A percentile compares a stretch with the other conserved stretches of the same genome.
These are phyloP conservation scores for Cinnamomum chago DNA, from an alignment of 164 flowering plant species.

Conservation along the genomic window DNA sequence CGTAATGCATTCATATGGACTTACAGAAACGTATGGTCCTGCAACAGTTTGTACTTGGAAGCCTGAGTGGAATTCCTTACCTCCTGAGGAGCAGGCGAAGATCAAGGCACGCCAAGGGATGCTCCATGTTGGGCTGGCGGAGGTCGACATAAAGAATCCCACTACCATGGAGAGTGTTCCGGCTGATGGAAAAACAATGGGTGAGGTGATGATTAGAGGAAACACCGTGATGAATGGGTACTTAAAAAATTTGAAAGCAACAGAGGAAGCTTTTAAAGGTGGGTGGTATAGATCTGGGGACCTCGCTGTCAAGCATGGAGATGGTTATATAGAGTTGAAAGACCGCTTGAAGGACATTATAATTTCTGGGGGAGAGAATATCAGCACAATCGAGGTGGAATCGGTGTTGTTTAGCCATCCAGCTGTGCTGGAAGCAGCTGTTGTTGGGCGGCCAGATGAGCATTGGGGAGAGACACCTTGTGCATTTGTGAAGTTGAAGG, in stretches of 20 bases:
- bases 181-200: conserved; percentile 50
- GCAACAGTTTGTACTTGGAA: conserved; percentile 40
- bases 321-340: conserved; percentile 52
- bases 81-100: conserved; percentile 17
- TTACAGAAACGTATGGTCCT: conserved; percentile 75
- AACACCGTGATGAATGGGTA: conserved; percentile 73
- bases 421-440: conserved; percentile 52
- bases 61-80: conserved; percentile 32
- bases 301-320: conserved; percentile 38
- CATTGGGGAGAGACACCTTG: conserved; percentile 44
- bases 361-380: conserved; percentile 31
- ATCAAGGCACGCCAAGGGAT: conserved; percentile 31
- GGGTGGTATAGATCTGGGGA: conserved; percentile 73
- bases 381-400: conserved; percentile 67
- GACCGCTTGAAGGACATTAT: conserved; percentile 56
- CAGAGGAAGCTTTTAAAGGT: conserved; percentile 43
- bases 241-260: conserved; percentile 36
- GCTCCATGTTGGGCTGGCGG: conserved; percentile 37
- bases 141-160: conserved; percentile 61
- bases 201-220: conserved; percentile 75
- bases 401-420: conserved; percentile 49
- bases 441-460: conserved; percentile 47
- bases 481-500: conserved; percentile 64
- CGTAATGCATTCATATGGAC: conserved; percentile 49
- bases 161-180: conserved; percentile 57